Percentiles rank a stretch among this genome's conserved stretches.
phyloP scores from a whole-genome alignment of 805 yeast species.

The Candida silvatica region DNA sequence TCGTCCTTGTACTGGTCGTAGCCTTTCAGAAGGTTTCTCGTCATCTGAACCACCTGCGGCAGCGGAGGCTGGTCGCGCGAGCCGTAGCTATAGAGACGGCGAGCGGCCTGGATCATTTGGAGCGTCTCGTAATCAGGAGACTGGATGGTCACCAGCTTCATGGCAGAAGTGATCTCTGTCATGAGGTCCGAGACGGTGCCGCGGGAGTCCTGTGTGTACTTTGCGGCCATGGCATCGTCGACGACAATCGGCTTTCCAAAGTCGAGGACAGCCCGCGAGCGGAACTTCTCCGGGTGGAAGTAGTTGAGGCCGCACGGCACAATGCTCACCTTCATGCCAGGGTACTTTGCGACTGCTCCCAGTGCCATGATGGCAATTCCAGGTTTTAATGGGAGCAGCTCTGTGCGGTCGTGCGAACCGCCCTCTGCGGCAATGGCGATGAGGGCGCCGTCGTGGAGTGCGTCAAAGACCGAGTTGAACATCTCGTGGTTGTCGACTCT shows the following conservation, averaged over 20 bases:
- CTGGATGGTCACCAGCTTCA: slow-evolving; percentile 76
- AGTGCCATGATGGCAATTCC: slow-evolving; percentile 98
- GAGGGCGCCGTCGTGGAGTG: slow-evolving; percentile 61
- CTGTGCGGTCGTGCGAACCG: slow-evolving; percentile 96
- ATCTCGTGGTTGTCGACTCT: slow-evolving; percentile 78
- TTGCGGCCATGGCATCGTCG: slow-evolving; percentile 46
- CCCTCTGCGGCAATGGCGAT: slow-evolving; percentile 97
- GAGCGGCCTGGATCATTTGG: slow-evolving; percentile 85
- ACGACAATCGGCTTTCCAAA: slow-evolving; percentile 82
- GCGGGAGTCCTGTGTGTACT: slow-evolving; percentile 57
- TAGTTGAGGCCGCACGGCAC: slow-evolving; percentile 97
- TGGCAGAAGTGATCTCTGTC: slow-evolving; percentile 55
- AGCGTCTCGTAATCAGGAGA: slow-evolving; percentile 84
- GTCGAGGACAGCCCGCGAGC: slow-evolving; percentile 92
- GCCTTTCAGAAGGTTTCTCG: slow-evolving; percentile 76
- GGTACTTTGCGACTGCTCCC: slow-evolving; percentile 71
- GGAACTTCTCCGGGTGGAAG: slow-evolving; percentile 90
- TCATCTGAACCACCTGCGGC: slow-evolving; percentile 83
- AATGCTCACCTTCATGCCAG: slow-evolving; percentile 63
- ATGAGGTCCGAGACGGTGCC: slow-evolving; percentile 64
- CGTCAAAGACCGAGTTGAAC: slow-evolving; percentile 74
- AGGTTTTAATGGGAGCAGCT: slow-evolving; percentile 84
- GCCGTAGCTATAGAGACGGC: slow-evolving; percentile 69
- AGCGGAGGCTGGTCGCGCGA: slow-evolving; percentile 45
- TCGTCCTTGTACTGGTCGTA: slow-evolving; percentile 68